A percentile compares a stretch with the other conserved stretches of the same genome.
These are phyloP conservation scores for Cryptococcus wingfieldii DNA, from an alignment of 1,284 basidiomycete species.

Conservation along the genomic window DNA sequence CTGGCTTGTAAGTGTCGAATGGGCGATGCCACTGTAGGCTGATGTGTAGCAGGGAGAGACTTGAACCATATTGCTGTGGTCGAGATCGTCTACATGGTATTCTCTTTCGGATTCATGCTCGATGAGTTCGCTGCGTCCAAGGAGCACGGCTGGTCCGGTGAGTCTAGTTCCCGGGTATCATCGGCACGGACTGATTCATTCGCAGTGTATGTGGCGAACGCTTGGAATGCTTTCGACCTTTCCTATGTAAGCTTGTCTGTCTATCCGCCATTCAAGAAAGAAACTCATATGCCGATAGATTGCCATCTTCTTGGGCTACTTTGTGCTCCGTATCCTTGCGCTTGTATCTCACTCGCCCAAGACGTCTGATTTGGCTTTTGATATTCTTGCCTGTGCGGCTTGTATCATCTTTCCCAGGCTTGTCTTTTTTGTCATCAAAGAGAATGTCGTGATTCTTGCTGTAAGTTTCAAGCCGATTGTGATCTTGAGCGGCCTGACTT, in stretches of 20 bases:
- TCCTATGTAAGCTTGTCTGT: conserved; percentile 53
- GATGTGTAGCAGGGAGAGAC: conserved; percentile 3
- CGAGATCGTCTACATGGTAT: conserved; percentile 69
- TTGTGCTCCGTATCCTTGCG: conserved; percentile 63
- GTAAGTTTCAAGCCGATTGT: conserved; percentile 50
- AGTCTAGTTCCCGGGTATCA: conserved; percentile 39
- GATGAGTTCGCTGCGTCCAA: conserved; percentile 53
- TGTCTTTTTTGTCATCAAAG: conserved; percentile 78
- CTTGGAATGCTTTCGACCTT: conserved; percentile 82
- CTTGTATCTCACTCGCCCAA: conserved; percentile 56
- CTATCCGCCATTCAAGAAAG: conserved; percentile 1
- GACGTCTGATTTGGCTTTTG: conserved; percentile 68
- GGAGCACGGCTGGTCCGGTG: conserved; percentile 80
- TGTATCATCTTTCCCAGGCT: conserved; percentile 82
- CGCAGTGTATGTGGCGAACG: conserved; percentile 72
- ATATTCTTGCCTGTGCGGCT: conserved; percentile 75
- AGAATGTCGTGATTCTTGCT: conserved; percentile 71
- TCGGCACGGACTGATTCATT: too few relatives aligned
- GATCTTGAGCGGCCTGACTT: background rate
- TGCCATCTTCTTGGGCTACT: conserved; percentile 65
- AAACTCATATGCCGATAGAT: conserved; percentile 38
- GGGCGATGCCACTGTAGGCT: background rate
- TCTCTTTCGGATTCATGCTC: conserved; percentile 69
- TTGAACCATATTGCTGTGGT: conserved; percentile 30
- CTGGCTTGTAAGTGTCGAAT: conserved; percentile 56